Evolutionary conservation across 495 filamentous ascomycete species (phyloP).

Genomic region (Hypoxylon perforatum): DNA sequence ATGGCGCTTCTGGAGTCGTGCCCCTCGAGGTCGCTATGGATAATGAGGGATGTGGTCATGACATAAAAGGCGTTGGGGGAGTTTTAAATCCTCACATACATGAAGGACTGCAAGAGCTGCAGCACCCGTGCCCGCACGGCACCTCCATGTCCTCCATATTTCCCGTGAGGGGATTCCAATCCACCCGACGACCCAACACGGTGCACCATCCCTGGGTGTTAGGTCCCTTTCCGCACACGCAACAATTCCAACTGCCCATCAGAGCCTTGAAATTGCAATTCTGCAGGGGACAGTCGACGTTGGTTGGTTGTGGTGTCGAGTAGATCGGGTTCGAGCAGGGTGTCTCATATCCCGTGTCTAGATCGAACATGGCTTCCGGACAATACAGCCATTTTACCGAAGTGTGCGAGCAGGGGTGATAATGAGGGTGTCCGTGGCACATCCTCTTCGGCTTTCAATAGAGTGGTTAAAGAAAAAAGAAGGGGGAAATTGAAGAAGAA

Average conservation of each 20-base stretch:
- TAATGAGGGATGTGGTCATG: conserved; percentile 12
- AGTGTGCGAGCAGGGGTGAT: conserved; percentile 55
- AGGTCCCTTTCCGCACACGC: conserved; percentile 51
- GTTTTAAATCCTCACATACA: conserved; percentile 42
- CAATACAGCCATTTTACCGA: conserved; percentile 59
- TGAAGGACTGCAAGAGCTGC: conserved; percentile 51
- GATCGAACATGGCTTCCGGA: conserved; percentile 52
- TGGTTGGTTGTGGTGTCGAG: conserved; percentile 50
- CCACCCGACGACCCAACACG: conserved; percentile 41
- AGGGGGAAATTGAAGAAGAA: no score
- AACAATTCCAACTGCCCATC: conserved; percentile 56
- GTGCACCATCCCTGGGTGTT: conserved; percentile 57
- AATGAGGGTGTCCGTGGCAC: conserved; percentile 58
- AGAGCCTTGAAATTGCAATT: conserved; percentile 55
- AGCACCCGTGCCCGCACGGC: conserved; percentile 57
- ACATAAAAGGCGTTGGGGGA: not conserved
- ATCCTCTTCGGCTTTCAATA: conserved; percentile 39
- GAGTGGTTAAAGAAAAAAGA: not conserved
- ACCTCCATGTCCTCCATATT: conserved; percentile 49
- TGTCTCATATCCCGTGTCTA: conserved; percentile 54
- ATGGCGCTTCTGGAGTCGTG: conserved; percentile 44
- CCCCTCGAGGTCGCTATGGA: conserved; percentile 37
- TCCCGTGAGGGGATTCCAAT: conserved; percentile 49
- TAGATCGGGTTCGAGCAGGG: conserved; percentile 55
- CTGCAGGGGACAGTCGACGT: conserved; percentile 51